Conservation (phyloP, 176 grass and related monocot species). For the Lolium multiflorum region DNA sequence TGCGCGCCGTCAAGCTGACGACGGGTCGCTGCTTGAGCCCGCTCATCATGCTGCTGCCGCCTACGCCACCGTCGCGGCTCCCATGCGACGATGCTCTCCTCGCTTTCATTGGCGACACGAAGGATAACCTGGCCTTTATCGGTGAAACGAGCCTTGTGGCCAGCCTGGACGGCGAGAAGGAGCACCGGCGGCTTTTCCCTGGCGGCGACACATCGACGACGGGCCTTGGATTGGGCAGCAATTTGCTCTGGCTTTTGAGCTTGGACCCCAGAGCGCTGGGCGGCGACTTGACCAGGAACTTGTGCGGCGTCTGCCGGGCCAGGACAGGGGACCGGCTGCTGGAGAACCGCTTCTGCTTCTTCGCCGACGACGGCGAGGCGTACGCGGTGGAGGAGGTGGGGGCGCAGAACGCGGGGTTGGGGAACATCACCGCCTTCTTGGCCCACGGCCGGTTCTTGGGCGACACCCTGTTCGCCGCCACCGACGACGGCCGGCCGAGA, state of each 20-base stretch:
- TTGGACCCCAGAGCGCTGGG: constrained; percentile 58
- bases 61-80: constrained; percentile 39
- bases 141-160: constrained; percentile 71
- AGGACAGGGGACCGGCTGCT: constrained; percentile 68
- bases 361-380: constrained; percentile 55
- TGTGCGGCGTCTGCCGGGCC: constrained; percentile 54
- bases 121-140: constrained; percentile 63
- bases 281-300: constrained; percentile 83
- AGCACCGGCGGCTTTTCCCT: constrained; percentile 61
- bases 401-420: constrained; percentile 60
- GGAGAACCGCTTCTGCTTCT: constrained; percentile 69
- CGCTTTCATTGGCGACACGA: constrained; percentile 75
- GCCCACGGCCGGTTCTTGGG: constrained; percentile 80
- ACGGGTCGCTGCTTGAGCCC: constrained; percentile 77
- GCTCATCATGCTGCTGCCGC: constrained; percentile 36
- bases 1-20: constrained; percentile 51
- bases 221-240: constrained; percentile 32
- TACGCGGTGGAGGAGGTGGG: constrained; percentile 44
- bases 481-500: constrained; percentile 49
- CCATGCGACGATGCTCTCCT: constrained; percentile 54
- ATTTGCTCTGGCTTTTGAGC: constrained; percentile 55
- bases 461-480: constrained; percentile 61
- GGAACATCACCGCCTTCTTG: constrained; percentile 91
- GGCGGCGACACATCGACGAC: constrained; percentile 36
- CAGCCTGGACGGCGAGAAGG: constrained; percentile 87